Evolutionary conservation across 805 yeast species (phyloP), one percentile per base, ranked within the genome.

Genomic region (Candida insectalens): DNA sequence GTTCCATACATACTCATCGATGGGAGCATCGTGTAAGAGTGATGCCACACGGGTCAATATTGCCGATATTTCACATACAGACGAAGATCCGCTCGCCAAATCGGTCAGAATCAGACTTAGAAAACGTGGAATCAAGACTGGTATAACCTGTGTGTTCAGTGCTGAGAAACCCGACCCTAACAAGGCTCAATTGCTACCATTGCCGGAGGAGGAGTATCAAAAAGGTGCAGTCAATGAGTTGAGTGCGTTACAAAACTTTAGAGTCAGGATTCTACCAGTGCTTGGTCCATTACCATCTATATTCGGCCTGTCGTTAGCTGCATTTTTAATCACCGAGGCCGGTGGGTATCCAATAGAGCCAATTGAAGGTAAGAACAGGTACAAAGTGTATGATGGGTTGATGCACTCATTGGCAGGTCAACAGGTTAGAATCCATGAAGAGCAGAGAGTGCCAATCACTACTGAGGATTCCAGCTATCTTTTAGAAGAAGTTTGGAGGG

Each of bases 1-100:
- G 2, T 52, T 89, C 22, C 73, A 71, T n/a, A 81, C 87, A 21
- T 71, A 92, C 26, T 77, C 94, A 4, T 83, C 96, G 1, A 94
- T 94, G 76, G 99, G 99, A 19, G 97, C 99, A 1, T 95, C 96
- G 4, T 81, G 95, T 46, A 92, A 92, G 55, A 80, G 94, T 34
- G 99, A 92, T 53, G 94, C 97, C 9, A 80, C 96, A 3, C 67
- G 97, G 49, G 74, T 92, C 37, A 83, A 85, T 51, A 69, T 92
- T 27, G 87, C 87, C 22, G 99, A 92, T 57, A 74, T 92, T 35
- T 77, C 94, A 22, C 73, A 71, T 34, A 83, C 98, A 0, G 89
- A 83, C 49, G 99, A 92, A 57, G 99, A 92, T 56, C 92, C 96
- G 5, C 64, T 92, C 38, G 83, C 96, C 10, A 72, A 94, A 41